Conservation (phyloP, 1,284 basidiomycete genomes). For the Austropuccinia psidii region DNA sequence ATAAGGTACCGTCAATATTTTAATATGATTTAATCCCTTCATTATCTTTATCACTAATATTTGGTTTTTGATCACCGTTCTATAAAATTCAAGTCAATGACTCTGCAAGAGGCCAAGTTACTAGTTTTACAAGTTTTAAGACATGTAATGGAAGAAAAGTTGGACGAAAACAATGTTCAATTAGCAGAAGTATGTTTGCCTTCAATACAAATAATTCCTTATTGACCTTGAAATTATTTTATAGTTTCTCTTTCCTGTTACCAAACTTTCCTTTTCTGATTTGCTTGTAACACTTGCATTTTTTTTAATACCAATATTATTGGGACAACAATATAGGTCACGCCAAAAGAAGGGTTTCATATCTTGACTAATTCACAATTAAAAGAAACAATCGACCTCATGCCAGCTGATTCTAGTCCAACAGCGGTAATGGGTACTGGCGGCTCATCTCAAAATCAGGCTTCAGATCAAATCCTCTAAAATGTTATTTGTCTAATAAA, state of each 20-base stretch:
- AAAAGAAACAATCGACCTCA: slow-evolving; percentile 60
- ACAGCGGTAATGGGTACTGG: not conserved
- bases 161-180: slow-evolving; percentile 97
- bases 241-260: not conserved
- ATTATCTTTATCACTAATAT: not conserved
- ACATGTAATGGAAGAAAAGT: slow-evolving; percentile 99
- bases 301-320: slow-evolving; percentile 5
- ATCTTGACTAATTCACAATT: slow-evolving; percentile 69
- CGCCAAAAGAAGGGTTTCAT: slow-evolving; percentile 65
- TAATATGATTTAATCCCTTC: not conserved
- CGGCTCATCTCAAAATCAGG: not conserved
- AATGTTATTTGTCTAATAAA: not conserved
- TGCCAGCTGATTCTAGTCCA: slow-evolving; percentile 28
- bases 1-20: slow-evolving; percentile 58
- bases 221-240: not conserved
- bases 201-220: not conserved
- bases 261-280: not conserved
- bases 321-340: slow-evolving; percentile 55
- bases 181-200: slow-evolving; percentile 65
- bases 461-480: not conserved
- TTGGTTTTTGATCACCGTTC: slow-evolving; percentile 10
- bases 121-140: slow-evolving; percentile 84
- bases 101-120: slow-evolving; percentile 75
- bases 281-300: too few species aligned
- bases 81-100: slow-evolving; percentile 66